A percentile compares a stretch with the other conserved stretches of the same genome.
Evolutionary conservation across 805 yeast genomes (phyloP).

Genomic region (Ogataea ramenticola): DNA sequence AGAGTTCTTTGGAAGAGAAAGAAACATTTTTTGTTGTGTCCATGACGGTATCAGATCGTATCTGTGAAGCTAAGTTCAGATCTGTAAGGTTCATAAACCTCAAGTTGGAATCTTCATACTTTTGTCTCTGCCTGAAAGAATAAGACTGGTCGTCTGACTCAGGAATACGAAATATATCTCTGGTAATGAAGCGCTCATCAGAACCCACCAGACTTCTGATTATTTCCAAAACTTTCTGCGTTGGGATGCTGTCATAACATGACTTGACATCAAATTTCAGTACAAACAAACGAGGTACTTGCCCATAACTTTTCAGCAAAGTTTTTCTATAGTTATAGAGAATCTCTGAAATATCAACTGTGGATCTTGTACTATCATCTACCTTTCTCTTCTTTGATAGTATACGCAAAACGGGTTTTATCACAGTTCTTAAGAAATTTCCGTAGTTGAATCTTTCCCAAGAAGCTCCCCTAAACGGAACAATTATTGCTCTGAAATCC

Average conservation of each 20-base stretch:
- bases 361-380: slow-evolving; percentile 23
- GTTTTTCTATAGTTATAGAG: slow-evolving; percentile 31
- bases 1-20: slow-evolving; percentile 36
- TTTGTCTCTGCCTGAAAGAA: too few relatives aligned
- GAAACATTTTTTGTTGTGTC: slow-evolving; percentile 28
- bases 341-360: slow-evolving; percentile 34
- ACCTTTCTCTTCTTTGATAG: slow-evolving; percentile 9
- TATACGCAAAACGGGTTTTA: slow-evolving; percentile 37
- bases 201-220: slow-evolving; percentile 8
- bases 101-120: background rate
- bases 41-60: background rate
- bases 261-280: slow-evolving; percentile 70
- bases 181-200: background rate
- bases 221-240: slow-evolving; percentile 20
- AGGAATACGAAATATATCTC: background rate
- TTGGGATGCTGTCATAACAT: slow-evolving; percentile 71
- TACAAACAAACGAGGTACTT: slow-evolving; percentile 35
- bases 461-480: slow-evolving; percentile 37
- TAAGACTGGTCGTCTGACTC: too few relatives aligned
- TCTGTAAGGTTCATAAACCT: too few relatives aligned
- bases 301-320: slow-evolving; percentile 11
- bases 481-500: slow-evolving; percentile 54
- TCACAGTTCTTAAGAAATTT: slow-evolving; percentile 27
- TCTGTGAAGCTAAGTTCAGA: too few relatives aligned
- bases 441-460: slow-evolving; percentile 27